Conservation (phyloP, 208 protist genomes). For the Tritrichomonas foetus region DNA sequence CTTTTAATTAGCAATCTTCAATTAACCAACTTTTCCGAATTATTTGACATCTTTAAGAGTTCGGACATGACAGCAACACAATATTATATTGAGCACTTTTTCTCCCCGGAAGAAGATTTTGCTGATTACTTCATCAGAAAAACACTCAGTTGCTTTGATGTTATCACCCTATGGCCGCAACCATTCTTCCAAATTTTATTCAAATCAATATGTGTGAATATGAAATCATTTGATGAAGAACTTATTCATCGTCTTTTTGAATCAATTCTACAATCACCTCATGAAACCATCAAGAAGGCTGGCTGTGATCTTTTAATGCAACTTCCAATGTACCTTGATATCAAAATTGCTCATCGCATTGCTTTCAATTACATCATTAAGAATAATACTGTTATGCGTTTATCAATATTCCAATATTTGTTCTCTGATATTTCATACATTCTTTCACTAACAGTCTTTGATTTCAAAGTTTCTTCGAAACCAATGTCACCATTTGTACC, state of each 20-base stretch:
- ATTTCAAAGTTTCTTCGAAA: not conserved
- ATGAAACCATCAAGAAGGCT: not conserved
- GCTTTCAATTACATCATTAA: not conserved
- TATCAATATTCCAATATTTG: not conserved
- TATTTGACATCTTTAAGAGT: not conserved
- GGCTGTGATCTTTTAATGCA: not conserved
- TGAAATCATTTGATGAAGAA: not conserved
- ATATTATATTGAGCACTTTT: not conserved
- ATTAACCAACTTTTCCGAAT: not conserved
- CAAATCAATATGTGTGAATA: not conserved
- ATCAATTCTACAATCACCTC: not conserved
- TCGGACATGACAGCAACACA: not conserved
- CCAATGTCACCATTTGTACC: not conserved
- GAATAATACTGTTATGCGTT: not conserved
- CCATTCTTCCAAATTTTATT: not conserved
- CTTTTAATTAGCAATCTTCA: not conserved
- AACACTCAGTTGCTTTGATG: not conserved
- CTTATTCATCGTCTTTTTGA: not conserved
- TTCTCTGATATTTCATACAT: conserved; percentile 1
- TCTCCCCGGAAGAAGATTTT: not conserved
- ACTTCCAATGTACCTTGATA: not conserved
- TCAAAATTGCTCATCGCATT: not conserved
- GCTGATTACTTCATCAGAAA: not conserved
- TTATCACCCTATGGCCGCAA: not conserved
- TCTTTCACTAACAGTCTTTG: not conserved